Percentiles rank a stretch among this genome's conserved stretches.
phyloP scores from a whole-genome alignment of 2,329 filamentous ascomycete species.

The Sclerotinia subarctica region DNA sequence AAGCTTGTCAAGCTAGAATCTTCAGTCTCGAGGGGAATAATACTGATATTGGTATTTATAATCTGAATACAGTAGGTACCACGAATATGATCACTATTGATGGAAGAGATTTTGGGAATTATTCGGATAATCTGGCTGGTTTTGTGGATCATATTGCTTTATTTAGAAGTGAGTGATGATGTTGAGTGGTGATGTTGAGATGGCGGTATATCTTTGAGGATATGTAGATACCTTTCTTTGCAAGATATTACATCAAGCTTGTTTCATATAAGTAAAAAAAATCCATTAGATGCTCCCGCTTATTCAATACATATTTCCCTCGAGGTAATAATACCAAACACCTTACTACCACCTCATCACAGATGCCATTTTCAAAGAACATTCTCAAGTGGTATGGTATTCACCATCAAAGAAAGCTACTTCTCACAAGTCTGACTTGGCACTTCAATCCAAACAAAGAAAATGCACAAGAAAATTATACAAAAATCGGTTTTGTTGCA shows the following conservation, averaged over 20 bases:
- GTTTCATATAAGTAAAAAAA: not conserved
- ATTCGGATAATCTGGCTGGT: conserved; percentile 25
- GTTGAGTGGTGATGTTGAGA: not conserved
- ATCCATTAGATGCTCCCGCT: too few species aligned
- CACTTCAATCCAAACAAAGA: not conserved
- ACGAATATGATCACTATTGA: conserved; percentile 29
- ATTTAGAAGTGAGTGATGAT: not conserved
- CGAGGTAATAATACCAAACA: not conserved
- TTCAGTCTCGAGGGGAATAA: conserved; percentile 25
- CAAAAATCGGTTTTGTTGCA: not conserved
- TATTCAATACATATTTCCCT: too few species aligned
- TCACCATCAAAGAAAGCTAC: not conserved
- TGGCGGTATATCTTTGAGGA: not conserved
- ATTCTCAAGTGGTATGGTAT: too few species aligned
- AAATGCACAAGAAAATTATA: not conserved
- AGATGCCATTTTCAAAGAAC: too few species aligned
- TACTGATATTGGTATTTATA: conserved; percentile 28
- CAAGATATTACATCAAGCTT: not conserved
- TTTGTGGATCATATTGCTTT: conserved; percentile 15
- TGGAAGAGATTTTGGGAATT: conserved; percentile 22
- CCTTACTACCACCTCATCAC: not conserved
- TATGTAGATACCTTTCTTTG: not conserved
- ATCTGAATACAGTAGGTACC: conserved; percentile 28
- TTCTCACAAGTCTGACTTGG: not conserved
- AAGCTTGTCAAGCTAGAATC: conserved; percentile 28